Evolutionary conservation across 1,139 yeast genomes (phyloP).

Genomic region (Geotrichum europaeum): DNA sequence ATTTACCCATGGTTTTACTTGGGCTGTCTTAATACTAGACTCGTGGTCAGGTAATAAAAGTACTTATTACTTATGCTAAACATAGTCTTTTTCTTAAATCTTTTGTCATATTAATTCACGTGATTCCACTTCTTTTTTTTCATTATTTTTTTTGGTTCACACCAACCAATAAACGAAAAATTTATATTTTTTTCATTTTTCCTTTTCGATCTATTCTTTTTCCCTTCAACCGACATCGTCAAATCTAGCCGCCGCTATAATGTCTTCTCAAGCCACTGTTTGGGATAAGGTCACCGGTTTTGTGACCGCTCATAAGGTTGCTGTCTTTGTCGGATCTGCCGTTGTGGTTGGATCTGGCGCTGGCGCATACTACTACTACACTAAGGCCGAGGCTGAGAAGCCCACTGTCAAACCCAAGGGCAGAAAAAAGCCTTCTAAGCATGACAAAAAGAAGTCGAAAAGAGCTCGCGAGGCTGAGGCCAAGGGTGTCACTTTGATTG

Average conservation of each 20-base stretch:
- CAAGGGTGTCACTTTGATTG: conserved; percentile 12
- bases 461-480: conserved; percentile 18
- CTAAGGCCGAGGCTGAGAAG: conserved; percentile 11
- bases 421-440: conserved; percentile 29
- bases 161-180: neutral
- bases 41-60: neutral
- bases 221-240: neutral
- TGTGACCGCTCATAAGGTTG: conserved; percentile 29
- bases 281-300: conserved; percentile 21
- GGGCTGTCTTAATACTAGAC: too few species aligned
- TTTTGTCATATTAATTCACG: neutral
- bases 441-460: conserved; percentile 25
- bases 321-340: conserved; percentile 30
- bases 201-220: neutral
- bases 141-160: neutral
- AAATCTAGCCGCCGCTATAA: conserved; percentile 1
- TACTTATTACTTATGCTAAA: neutral
- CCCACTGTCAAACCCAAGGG: conserved; percentile 18
- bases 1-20: too few species aligned
- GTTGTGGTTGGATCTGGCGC: conserved; percentile 34
- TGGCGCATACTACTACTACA: conserved; percentile 28
- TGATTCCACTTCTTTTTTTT: neutral
- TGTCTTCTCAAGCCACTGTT: conserved; percentile 14
- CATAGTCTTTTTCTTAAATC: neutral
- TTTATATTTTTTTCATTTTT: neutral